Base-by-base conservation (phyloP, 768 basidiomycete species). In the Psilocybe azurescens region DNA sequence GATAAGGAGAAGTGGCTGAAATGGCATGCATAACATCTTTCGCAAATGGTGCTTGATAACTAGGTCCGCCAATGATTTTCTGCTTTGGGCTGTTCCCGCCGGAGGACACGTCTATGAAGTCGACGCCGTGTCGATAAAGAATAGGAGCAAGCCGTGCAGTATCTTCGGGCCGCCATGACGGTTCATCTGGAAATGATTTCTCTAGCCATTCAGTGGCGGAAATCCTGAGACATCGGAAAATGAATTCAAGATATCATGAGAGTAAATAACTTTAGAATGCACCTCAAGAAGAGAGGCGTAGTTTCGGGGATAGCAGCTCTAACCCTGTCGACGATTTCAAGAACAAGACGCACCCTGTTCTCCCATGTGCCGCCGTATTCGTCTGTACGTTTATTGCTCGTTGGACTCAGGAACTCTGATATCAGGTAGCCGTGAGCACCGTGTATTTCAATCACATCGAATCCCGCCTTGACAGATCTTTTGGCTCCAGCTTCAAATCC, bases 171-270 rank as follows among this genome's bases (percentile, higher is more conserved):
- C 18, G n/a, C 91, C 93, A 92, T 7, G 84, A 85, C 10, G 82
- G 81, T 62, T 89, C 84, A 60, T 88, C 74, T 0, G 86, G 84
- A 1, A 83, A 73, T 3, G 78, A 75, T 59, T 84, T 79, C 64
- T 87, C 86, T 14, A 90, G 75, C 88, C 90, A 90, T 59, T 94
- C 93, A 0, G 86, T 88, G 1, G 85, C 93, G 38, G 88, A 89
- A 36, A 94, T 74, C 20, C 87, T 86, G 50, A 9, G 14, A 39
- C 24, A 41, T 13, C 9, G 24, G 41, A 14, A 8, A 3, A 7
- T 14, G 32, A 4, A 41, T 28, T n/a, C 44, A 28, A 16, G 5
- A 10, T 29, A 5, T 7, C 13, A 11, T 36, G 3, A 30, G 1
- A 13, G 6, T 28, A 24, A 24, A 24, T 41, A 4, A 39, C 2